These are phyloP conservation scores for Corymbia maculata DNA, from an alignment of 345 rosid species.

Conservation along the genomic window DNA sequence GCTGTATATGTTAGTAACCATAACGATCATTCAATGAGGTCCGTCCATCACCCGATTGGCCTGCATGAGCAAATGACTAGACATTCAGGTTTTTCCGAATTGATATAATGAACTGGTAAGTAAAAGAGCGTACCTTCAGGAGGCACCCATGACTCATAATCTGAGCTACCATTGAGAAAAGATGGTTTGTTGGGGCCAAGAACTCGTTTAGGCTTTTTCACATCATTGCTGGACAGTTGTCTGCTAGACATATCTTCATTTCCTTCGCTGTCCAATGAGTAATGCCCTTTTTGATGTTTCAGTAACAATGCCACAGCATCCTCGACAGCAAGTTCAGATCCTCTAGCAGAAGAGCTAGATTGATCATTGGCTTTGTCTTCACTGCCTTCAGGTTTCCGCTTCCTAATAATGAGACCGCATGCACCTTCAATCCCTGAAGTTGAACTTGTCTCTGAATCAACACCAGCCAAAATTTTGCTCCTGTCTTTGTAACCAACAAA, in stretches of 20 bases:
- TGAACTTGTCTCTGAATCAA: background rate
- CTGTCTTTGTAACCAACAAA: conserved; percentile 88
- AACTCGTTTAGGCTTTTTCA: conserved; percentile 49
- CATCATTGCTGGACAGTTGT: conserved; percentile 22
- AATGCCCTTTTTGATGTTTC: conserved; percentile 71
- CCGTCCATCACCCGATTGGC: conserved; percentile 95
- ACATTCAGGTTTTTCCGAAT: background rate
- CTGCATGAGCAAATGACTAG: conserved; percentile 22
- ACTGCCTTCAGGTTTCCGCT: conserved; percentile 32
- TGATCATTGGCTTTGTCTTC: conserved; percentile 15
- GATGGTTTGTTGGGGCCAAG: conserved; percentile 78
- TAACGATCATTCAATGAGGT: conserved; percentile 74
- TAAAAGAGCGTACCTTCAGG: conserved; percentile 61
- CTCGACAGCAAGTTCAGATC: conserved; percentile 49
- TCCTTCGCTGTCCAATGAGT: conserved; percentile 28
- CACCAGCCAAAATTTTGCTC: conserved; percentile 30
- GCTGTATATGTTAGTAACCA: conserved; percentile 43
- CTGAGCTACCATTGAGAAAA: conserved; percentile 38
- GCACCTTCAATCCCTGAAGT: conserved; percentile 35
- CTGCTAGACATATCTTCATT: conserved; percentile 11
- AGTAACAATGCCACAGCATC: conserved; percentile 85
- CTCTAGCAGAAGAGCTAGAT: conserved; percentile 21
- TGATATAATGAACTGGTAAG: background rate
- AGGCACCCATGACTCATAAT: conserved; percentile 81
- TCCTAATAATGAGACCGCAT: conserved; percentile 83